Percentiles rank a stretch among this genome's conserved stretches.
Conservation (phyloP, 1,284 basidiomycete genomes). For the Ustilago loliicola region DNA sequence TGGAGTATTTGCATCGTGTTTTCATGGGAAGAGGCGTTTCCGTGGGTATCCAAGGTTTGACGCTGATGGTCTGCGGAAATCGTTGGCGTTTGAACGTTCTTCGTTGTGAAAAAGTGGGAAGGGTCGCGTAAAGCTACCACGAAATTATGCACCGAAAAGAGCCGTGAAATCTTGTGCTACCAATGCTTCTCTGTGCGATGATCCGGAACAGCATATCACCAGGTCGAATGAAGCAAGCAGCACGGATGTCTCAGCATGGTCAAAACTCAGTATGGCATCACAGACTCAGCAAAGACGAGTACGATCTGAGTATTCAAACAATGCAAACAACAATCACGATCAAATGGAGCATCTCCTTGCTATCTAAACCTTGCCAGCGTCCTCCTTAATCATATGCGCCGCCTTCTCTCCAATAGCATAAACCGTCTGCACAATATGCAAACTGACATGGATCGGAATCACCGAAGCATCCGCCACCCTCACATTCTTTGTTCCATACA, state of each 20-base stretch:
- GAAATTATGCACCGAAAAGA: background rate
- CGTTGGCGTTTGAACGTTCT: background rate
- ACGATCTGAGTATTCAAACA: background rate
- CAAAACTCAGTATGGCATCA: background rate
- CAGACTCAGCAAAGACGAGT: background rate
- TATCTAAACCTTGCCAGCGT: conserved; percentile 17
- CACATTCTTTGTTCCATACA: conserved; percentile 79
- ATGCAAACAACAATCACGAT: background rate
- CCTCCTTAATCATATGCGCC: conserved; percentile 49
- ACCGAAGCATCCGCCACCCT: conserved; percentile 70
- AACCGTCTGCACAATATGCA: conserved; percentile 50
- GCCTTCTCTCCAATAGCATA: conserved; percentile 57
- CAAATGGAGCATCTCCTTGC: background rate
- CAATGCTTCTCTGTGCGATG: no score
- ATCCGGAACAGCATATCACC: no score
- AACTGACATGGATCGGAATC: conserved; percentile 52
- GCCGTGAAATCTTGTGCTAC: background rate
- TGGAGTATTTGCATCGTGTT: background rate
- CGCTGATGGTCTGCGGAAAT: background rate
- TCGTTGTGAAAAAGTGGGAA: background rate
- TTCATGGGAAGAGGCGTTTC: background rate
- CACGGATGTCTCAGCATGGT: background rate
- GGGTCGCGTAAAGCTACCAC: background rate
- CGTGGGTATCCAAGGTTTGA: background rate
- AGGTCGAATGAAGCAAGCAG: background rate